These are phyloP conservation scores for Xylaria cubensis DNA, from an alignment of 495 filamentous ascomycete genomes.

Conservation along the genomic window DNA sequence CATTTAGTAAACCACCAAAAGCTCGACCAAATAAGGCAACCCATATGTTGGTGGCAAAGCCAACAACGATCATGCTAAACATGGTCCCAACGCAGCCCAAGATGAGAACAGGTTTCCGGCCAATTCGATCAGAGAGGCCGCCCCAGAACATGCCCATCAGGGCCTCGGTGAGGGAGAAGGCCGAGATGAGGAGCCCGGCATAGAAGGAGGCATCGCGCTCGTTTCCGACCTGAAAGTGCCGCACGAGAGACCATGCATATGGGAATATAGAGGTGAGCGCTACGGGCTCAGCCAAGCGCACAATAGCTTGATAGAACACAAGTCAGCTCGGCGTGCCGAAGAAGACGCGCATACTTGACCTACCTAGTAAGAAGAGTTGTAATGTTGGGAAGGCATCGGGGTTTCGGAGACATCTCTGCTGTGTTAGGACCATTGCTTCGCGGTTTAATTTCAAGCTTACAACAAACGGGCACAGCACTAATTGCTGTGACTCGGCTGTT, in stretches of 20 bases:
- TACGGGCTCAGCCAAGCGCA: slow-evolving; percentile 85
- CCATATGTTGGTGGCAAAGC: slow-evolving; percentile 83
- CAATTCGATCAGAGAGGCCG: slow-evolving; percentile 76
- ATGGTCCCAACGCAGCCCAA: slow-evolving; percentile 82
- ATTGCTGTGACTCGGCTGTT: slow-evolving; percentile 18
- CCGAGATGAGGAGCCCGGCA: slow-evolving; percentile 83
- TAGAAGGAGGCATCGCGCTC: slow-evolving; percentile 78
- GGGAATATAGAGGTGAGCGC: slow-evolving; percentile 87
- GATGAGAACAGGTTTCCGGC: slow-evolving; percentile 83
- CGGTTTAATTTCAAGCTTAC: slow-evolving; percentile 42
- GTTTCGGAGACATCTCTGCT: slow-evolving; percentile 53
- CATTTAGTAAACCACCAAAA: slow-evolving; percentile 83
- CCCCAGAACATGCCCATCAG: slow-evolving; percentile 88
- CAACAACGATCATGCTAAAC: slow-evolving; percentile 78
- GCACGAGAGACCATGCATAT: slow-evolving; percentile 85
- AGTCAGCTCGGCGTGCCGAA: background rate
- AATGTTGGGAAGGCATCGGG: slow-evolving; percentile 72
- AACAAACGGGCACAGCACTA: slow-evolving; percentile 37
- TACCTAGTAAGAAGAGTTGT: slow-evolving; percentile 81
- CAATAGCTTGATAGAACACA: slow-evolving; percentile 40
- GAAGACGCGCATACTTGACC: slow-evolving; percentile 27
- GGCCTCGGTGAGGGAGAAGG: slow-evolving; percentile 82
- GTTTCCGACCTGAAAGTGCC: slow-evolving; percentile 71
- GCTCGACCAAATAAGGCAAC: slow-evolving; percentile 74
- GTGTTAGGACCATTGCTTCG: slow-evolving; percentile 54